phyloP scores from a whole-genome alignment of 2,329 filamentous ascomycete species.

The Verticillium dahliae region DNA sequence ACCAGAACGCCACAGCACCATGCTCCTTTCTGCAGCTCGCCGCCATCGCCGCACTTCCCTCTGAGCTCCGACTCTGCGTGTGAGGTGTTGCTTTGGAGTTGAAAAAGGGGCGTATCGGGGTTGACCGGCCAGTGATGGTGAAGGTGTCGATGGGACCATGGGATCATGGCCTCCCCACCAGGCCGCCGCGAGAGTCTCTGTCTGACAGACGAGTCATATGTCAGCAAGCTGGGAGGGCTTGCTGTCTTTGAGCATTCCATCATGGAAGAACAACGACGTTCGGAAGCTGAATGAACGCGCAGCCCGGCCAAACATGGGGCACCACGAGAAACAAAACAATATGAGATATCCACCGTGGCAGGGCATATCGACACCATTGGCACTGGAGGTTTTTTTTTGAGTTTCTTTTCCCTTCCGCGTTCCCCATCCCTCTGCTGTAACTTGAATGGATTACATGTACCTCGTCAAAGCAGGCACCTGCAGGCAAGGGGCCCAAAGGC shows the following conservation, averaged over 20 bases:
- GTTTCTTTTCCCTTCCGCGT: not conserved
- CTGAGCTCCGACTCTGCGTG: not conserved
- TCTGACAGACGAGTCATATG: not conserved
- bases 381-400: not conserved
- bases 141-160: not conserved
- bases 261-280: not conserved
- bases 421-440: too few species aligned
- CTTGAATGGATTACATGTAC: not conserved
- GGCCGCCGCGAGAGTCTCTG: not conserved
- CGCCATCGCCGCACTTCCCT: not conserved
- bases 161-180: too few species aligned
- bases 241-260: not conserved
- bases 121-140: not conserved
- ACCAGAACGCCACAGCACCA: not conserved
- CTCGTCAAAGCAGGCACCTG: not conserved
- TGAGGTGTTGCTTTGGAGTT: not conserved
- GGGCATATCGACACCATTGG: not conserved
- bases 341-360: not conserved
- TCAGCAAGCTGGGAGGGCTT: not conserved
- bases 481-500: not conserved
- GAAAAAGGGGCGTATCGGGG: not conserved
- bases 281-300: not conserved
- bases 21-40: not conserved
- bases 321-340: not conserved
- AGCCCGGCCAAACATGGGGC: not conserved